Evolutionary conservation across 225 moss, liverwort and hornwort genomes (phyloP).

Genomic region (Sphagnum contortum): DNA sequence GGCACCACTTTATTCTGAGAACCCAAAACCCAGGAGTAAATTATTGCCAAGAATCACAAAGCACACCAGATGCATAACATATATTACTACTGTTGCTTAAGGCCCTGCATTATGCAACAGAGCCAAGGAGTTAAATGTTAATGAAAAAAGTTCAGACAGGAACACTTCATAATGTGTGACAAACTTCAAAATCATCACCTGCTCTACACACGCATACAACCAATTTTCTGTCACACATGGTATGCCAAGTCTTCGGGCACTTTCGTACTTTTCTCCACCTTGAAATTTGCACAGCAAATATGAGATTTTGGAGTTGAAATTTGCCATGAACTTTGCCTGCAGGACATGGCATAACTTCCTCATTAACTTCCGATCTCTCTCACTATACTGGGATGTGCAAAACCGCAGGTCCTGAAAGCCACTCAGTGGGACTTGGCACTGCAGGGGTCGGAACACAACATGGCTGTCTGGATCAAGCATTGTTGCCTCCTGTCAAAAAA

Average conservation of each 20-base stretch:
- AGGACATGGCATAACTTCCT: conserved; percentile 69
- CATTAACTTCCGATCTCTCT: conserved; percentile 62
- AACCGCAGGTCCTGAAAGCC: conserved; percentile 63
- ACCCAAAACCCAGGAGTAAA: neutral
- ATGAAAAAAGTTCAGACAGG: too few species aligned
- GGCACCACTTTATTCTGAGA: conserved; percentile 44
- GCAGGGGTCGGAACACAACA: conserved; percentile 63
- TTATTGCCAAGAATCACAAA: neutral
- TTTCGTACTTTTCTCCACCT: conserved; percentile 80
- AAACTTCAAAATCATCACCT: conserved; percentile 12
- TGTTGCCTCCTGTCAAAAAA: conserved; percentile 38
- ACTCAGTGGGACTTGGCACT: conserved; percentile 68
- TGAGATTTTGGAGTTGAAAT: conserved; percentile 52
- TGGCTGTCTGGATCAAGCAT: conserved; percentile 61
- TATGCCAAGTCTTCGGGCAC: conserved; percentile 58
- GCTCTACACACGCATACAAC: conserved; percentile 64
- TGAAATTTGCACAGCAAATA: conserved; percentile 84
- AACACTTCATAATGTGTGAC: neutral
- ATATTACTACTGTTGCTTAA: too few species aligned
- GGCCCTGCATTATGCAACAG: too few species aligned
- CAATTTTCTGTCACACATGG: conserved; percentile 58
- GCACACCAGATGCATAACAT: too few species aligned
- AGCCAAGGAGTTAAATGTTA: too few species aligned
- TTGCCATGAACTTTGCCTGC: conserved; percentile 61
- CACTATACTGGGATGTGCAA: conserved; percentile 68